These are phyloP conservation scores for Kuraishia cidri DNA, from an alignment of 805 yeast species.

Conservation along the genomic window DNA sequence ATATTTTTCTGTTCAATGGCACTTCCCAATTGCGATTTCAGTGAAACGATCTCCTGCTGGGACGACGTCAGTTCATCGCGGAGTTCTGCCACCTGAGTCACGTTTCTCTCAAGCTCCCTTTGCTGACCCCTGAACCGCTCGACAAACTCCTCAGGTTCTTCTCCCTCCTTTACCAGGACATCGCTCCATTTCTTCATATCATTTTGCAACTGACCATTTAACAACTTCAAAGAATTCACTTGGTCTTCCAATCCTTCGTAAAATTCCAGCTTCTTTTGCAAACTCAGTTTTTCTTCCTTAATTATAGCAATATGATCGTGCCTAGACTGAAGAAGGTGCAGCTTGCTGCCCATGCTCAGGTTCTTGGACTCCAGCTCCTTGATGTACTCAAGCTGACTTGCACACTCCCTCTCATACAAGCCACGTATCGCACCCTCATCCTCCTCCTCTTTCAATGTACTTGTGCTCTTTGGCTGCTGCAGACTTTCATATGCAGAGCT, in stretches of 20 bases:
- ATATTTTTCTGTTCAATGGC: background rate
- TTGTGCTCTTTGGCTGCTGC: too few species aligned
- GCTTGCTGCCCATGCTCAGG: conserved; percentile 40
- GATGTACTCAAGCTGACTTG: conserved; percentile 32
- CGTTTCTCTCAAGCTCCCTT: too few species aligned
- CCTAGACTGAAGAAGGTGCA: conserved; percentile 37
- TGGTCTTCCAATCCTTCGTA: conserved; percentile 34
- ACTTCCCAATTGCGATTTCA: background rate
- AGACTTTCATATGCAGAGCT: background rate
- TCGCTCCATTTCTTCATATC: conserved; percentile 42
- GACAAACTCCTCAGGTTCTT: too few species aligned
- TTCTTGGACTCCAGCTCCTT: conserved; percentile 42
- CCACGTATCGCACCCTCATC: background rate
- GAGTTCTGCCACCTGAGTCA: background rate
- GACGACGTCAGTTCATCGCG: background rate
- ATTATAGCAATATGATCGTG: conserved; percentile 39
- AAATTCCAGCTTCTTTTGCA: conserved; percentile 26
- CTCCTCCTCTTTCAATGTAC: background rate
- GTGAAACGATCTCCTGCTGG: background rate
- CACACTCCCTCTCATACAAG: conserved; percentile 10
- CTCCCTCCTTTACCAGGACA: too few species aligned
- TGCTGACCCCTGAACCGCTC: too few species aligned
- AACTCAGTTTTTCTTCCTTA: conserved; percentile 41
- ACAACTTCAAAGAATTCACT: conserved; percentile 38
- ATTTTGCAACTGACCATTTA: conserved; percentile 35